A percentile compares a stretch with the other conserved stretches of the same genome.
Evolutionary conservation across 352 stramenopile species (phyloP).

Genomic region (Globisporangium iwayamae): DNA sequence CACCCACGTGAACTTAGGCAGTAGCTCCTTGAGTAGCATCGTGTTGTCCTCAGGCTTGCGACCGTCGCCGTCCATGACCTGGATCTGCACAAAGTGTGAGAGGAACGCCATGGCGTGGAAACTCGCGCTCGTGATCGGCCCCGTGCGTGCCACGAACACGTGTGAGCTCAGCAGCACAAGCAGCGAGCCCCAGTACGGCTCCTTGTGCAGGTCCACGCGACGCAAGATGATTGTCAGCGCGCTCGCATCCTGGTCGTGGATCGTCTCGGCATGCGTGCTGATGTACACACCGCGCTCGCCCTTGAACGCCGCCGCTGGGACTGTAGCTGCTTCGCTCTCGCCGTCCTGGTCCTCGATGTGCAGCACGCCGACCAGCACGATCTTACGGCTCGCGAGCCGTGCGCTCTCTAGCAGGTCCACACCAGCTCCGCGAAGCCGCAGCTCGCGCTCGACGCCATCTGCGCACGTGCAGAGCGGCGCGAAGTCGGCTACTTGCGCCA

Average conservation of each 20-base stretch:
- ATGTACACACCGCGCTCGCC: conserved; percentile 56
- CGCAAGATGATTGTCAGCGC: conserved; percentile 51
- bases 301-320: conserved; percentile 1
- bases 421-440: conserved; percentile 40
- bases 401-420: conserved; percentile 48
- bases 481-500: conserved; percentile 19
- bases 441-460: conserved; percentile 16
- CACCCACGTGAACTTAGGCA: conserved; percentile 59
- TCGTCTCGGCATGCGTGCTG: conserved; percentile 33
- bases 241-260: conserved; percentile 46
- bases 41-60: conserved; percentile 29
- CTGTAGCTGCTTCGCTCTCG: neutral
- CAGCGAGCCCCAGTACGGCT: conserved; percentile 65
- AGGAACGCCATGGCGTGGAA: conserved; percentile 55
- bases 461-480: conserved; percentile 61
- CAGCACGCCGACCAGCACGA: conserved; percentile 57
- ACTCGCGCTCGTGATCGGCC: conserved; percentile 32
- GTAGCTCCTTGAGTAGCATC: conserved; percentile 43
- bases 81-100: conserved; percentile 39
- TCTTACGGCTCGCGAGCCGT: conserved; percentile 42
- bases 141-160: conserved; percentile 36
- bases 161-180: conserved; percentile 61
- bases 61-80: conserved; percentile 27
- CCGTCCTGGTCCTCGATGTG: conserved; percentile 24
- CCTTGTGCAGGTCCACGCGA: conserved; percentile 38